Base-by-base conservation (phyloP, 495 filamentous ascomycete species). In the Neurospora sp. region DNA sequence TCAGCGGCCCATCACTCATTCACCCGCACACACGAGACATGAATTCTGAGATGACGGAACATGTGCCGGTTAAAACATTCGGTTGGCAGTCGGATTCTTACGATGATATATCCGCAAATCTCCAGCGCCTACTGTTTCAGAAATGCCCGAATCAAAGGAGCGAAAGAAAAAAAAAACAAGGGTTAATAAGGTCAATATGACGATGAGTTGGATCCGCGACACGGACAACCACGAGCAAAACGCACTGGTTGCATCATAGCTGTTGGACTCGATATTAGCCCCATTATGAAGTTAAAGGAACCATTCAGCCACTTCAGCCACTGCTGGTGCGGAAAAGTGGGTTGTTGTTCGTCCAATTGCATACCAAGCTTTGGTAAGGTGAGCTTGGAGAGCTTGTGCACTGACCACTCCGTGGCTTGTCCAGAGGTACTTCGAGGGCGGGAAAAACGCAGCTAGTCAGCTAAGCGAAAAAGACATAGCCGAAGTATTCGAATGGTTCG, bases 401-500 rank as follows among this genome's bases (percentile, higher is more conserved):
- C 59, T 20, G 47, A 68, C 40, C 20, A 47, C 7, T 1, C 0
- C 1, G 59, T 70, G 68, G 71, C 71, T 27, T 27, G 8, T 47
- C 71, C 44, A 27, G 68, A 70, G 37, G 71, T 70, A 69, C 39
- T 7, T 68, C 61, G 61, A 40, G 61, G 39, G 72, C 41, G 71
- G 72, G 68, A 71, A 72, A 73, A 65, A 74, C 38, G 41, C 72
- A 47, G 68, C 65, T 38, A 68, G 70, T 72, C 71, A 69, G 69
- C 71, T 76, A 80, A 74, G 72, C 78, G 76, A 76, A 74, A 75
- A 71, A 75, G 68, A 71, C 22, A 68, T 53, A 74, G 44, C 72
- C 72, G 75, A 76, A 70, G 71, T 39, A 65, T 65, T 65, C 53
- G 53, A 35, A 80, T 81, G 69, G 68, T 81, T 80, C 80, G 77